Conservation (phyloP, 805 yeast genomes). For the Nematodospora valgi region DNA sequence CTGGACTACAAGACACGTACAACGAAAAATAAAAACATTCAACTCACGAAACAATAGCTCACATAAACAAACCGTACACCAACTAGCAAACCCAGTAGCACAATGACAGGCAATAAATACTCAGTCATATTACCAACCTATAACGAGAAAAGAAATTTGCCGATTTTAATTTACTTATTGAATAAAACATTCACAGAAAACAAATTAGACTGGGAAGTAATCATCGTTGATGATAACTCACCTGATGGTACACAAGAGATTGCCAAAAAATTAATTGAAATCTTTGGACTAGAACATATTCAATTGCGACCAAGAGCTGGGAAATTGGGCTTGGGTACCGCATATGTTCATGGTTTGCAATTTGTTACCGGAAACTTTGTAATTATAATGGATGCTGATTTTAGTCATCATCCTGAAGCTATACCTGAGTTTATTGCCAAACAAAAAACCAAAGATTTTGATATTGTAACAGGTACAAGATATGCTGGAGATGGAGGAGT, state of each 20-base stretch:
- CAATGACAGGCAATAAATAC: constrained; percentile 44
- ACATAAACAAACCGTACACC: too few species aligned
- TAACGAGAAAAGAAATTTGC: constrained; percentile 63
- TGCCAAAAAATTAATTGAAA: constrained; percentile 54
- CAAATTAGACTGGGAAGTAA: constrained; percentile 67
- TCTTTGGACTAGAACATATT: constrained; percentile 59
- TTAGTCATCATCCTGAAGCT: constrained; percentile 78
- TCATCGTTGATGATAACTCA: constrained; percentile 75
- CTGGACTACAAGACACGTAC: too few species aligned
- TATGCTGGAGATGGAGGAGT: constrained; percentile 82
- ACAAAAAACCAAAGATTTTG: constrained; percentile 51
- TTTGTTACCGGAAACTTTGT: constrained; percentile 71
- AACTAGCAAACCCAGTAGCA: too few species aligned
- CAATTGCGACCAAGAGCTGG: constrained; percentile 71
- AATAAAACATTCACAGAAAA: constrained; percentile 62
- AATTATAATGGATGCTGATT: constrained; percentile 81
- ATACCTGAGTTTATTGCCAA: constrained; percentile 70
- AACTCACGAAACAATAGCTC: too few species aligned
- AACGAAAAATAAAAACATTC: too few species aligned
- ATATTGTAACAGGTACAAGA: constrained; percentile 60
- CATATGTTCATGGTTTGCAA: constrained; percentile 74
- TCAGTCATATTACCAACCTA: constrained; percentile 76
- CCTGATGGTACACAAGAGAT: constrained; percentile 81
- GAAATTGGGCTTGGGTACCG: constrained; percentile 76
- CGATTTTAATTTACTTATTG: constrained; percentile 65